Evolutionary conservation across 2,329 filamentous ascomycete genomes (phyloP).

Genomic region (Thielaviopsis populi): DNA sequence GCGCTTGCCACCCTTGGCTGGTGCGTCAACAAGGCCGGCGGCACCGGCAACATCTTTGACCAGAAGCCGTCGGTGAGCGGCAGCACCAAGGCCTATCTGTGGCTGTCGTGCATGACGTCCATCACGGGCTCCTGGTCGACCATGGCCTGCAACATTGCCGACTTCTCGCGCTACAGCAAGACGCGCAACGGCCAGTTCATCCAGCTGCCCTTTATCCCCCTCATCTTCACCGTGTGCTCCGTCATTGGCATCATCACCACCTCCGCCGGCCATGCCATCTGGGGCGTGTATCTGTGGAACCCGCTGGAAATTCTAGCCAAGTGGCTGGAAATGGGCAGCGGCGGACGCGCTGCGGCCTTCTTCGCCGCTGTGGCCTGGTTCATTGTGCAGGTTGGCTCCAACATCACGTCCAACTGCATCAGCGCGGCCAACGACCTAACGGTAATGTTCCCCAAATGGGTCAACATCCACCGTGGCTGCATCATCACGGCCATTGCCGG

Average conservation of each 20-base stretch:
- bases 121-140: slow-evolving; percentile 36
- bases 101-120: slow-evolving; percentile 30
- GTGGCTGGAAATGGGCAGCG: slow-evolving; percentile 23
- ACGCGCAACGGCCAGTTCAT: slow-evolving; percentile 31
- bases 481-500: slow-evolving; percentile 23
- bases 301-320: slow-evolving; percentile 33
- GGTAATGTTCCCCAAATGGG: slow-evolving; percentile 22
- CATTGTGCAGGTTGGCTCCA: slow-evolving; percentile 22
- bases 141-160: slow-evolving; percentile 36
- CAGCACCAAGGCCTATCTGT: slow-evolving; percentile 26
- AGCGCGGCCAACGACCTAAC: slow-evolving; percentile 23
- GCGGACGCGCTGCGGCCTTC: slow-evolving; percentile 23
- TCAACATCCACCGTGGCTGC: slow-evolving; percentile 24
- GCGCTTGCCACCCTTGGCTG: slow-evolving; percentile 26
- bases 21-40: slow-evolving; percentile 21
- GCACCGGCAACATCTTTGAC: slow-evolving; percentile 18
- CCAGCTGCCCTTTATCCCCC: slow-evolving; percentile 32
- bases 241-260: slow-evolving; percentile 35
- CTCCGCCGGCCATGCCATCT: slow-evolving; percentile 30
- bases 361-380: slow-evolving; percentile 21
- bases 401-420: slow-evolving; percentile 22
- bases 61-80: slow-evolving; percentile 22
- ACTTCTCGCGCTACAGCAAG: slow-evolving; percentile 26
- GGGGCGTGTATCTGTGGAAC: slow-evolving; percentile 34
- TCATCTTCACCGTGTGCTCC: slow-evolving; percentile 33